Percentiles rank a stretch among this genome's conserved stretches.
Evolutionary conservation across 306 rosid genomes (phyloP).

Genomic region (Vigna unguiculata): DNA sequence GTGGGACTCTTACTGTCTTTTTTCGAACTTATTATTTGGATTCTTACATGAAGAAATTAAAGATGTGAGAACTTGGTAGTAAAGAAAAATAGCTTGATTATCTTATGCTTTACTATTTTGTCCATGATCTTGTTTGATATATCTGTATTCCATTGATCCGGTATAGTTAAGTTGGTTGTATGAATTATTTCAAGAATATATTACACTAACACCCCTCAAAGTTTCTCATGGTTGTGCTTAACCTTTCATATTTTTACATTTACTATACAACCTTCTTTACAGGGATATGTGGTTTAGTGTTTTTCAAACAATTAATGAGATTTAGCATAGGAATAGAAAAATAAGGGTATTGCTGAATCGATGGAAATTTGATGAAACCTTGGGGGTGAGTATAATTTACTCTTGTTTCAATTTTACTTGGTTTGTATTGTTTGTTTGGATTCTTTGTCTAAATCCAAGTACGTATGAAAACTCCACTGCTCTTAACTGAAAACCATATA

Average conservation of each 20-base stretch:
- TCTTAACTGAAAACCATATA: not conserved
- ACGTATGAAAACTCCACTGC: not conserved
- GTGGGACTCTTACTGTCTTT: not conserved
- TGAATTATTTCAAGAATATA: not conserved
- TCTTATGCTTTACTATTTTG: not conserved
- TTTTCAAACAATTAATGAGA: not conserved
- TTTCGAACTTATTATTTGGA: conserved; percentile 2
- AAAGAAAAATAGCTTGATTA: not conserved
- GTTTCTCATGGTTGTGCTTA: not conserved
- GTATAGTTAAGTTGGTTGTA: conserved; percentile 3
- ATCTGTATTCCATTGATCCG: not conserved
- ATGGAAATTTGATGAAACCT: not conserved
- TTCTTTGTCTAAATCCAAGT: not conserved
- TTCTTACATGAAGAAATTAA: not conserved
- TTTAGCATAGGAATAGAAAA: not conserved
- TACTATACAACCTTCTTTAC: not conserved
- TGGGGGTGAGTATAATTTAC: not conserved
- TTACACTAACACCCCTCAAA: no score
- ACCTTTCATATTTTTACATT: not conserved
- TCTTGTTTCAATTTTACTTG: not conserved
- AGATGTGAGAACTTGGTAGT: not conserved
- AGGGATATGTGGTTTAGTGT: not conserved
- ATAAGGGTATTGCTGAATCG: not conserved
- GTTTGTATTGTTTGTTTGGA: conserved; percentile 1
- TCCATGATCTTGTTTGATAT: not conserved